These are phyloP conservation scores for Saturnispora sekii DNA, from an alignment of 805 yeast genomes.

Conservation along the genomic window DNA sequence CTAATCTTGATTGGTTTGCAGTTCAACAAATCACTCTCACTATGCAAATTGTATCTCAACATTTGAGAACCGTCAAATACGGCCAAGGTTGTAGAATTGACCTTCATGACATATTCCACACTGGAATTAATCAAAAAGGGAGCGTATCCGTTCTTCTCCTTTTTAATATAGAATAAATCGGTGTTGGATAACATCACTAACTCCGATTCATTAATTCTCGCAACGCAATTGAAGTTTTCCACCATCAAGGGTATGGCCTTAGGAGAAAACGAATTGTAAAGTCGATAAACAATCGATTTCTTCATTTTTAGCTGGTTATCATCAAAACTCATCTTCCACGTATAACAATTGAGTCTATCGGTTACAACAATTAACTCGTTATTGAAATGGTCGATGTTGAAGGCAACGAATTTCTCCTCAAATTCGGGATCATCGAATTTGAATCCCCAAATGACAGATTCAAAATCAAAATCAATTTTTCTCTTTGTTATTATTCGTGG, in stretches of 20 bases:
- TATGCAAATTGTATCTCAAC: conserved; percentile 23
- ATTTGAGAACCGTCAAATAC: conserved; percentile 28
- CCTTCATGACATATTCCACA: conserved; percentile 26
- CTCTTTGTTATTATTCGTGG: conserved; percentile 18
- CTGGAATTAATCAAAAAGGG: conserved; percentile 18
- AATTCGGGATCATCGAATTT: conserved; percentile 21
- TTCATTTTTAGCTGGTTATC: conserved; percentile 12
- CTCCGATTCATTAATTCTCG: conserved; percentile 23
- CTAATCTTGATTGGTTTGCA: conserved; percentile 23
- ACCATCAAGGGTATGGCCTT: conserved; percentile 15
- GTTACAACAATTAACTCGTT: conserved; percentile 26
- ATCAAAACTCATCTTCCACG: conserved; percentile 22
- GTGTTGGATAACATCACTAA: conserved; percentile 23
- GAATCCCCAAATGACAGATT: conserved; percentile 27
- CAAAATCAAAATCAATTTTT: conserved; percentile 19
- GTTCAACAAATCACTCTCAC: conserved; percentile 17
- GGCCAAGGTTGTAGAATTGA: conserved; percentile 19
- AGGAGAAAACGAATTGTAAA: conserved; percentile 21
- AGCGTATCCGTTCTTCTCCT: conserved; percentile 17
- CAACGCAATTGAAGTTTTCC: conserved; percentile 19
- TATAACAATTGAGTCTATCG: conserved; percentile 26
- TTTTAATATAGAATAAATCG: conserved; percentile 22
- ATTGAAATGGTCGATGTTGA: conserved; percentile 22
- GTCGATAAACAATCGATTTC: conserved; percentile 21
- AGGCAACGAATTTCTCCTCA: conserved; percentile 21